phyloP scores from a whole-genome alignment of 805 yeast species.

The Starmerella riodocensis region DNA sequence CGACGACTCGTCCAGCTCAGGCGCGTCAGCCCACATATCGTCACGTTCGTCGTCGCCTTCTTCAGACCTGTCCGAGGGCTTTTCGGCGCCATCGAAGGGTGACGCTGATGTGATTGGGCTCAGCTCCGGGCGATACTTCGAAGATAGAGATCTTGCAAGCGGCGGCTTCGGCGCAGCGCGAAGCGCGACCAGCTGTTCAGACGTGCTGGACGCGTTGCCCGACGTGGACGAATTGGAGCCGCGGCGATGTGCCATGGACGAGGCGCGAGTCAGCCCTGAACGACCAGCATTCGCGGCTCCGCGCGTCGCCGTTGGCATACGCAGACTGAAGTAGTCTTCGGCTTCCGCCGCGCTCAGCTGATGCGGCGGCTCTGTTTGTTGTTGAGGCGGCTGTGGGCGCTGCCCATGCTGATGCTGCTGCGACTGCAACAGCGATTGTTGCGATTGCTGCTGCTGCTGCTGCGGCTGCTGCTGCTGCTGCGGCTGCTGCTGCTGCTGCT shows the following conservation, averaged over 20 bases:
- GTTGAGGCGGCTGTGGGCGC: too few relatives aligned
- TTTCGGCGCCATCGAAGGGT: constrained; percentile 1
- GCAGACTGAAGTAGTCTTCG: too few relatives aligned
- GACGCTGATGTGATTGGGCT: constrained; percentile 16
- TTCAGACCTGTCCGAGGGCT: not conserved
- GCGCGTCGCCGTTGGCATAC: too few relatives aligned
- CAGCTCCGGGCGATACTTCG: constrained; percentile 23
- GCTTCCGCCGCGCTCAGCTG: too few relatives aligned
- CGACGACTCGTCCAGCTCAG: constrained; percentile 31
- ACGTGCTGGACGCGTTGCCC: constrained; percentile 19
- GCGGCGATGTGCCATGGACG: constrained; percentile 1
- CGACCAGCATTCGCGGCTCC: too few relatives aligned
- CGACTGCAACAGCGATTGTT: too few relatives aligned
- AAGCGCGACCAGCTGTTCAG: constrained; percentile 42
- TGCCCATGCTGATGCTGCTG: too few relatives aligned
- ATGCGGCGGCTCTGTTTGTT: too few relatives aligned
- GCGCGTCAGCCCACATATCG: constrained; percentile 51
- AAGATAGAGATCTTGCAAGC: constrained; percentile 21
- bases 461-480: too few relatives aligned
- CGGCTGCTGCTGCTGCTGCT: too few relatives aligned
- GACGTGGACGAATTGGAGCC: not conserved
- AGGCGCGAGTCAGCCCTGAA: too few relatives aligned
- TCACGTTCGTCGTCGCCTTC: constrained; percentile 2
- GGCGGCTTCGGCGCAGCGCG: constrained; percentile 40
- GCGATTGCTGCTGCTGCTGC: too few relatives aligned